Evolutionary conservation across 208 protist species (phyloP), one percentile per base, ranked within the genome.

Genomic region (Leishmania gerbilli): DNA sequence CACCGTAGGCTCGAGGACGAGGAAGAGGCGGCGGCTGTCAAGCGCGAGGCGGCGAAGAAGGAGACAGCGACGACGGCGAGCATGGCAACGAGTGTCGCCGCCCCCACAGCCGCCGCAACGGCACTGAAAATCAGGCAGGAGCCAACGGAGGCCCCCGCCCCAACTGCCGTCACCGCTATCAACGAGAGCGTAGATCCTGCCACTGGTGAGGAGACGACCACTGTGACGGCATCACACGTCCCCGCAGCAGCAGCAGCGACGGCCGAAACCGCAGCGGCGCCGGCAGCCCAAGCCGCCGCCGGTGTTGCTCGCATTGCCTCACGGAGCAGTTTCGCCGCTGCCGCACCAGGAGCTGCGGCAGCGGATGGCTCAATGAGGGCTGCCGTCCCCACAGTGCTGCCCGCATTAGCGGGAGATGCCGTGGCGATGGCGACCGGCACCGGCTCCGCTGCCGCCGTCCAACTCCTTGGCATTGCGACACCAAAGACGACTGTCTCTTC

Each of bases 1-100:
- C 87, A 88, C 53, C 88, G 91, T 3, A 87, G 84, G 37, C 71
- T 85, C 37, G 87, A 90, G 42, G 93, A 93, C 58, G 88, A 87
- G 51, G 79, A 84, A 19, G 72, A 76, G 27, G 77, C 87, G 31
- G 80, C 80, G 0, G 77, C 87, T 7, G 76, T 58, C 27, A 64
- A 67, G 62, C 55, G 74, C 15, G 74, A 87, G 71, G 74, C 80
- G 9, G 79, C 87, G 8, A 67, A 81, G 45, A 62, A 55, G 5
- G 79, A 89, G 56, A 76, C 71, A 6, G n/a, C 24, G 42, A 53
- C n/a, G 37, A 42, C 65, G 17, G 37, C 37, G 65, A 47, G 65
- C 37, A 49, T 24, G 31, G 21, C 64, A 69, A 40, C 64, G 7
- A 69, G 31, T 45, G 64, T 11, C 65, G 79, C 58, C 56, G 55